Conservation (phyloP, 1,139 yeast species). For the Yamadazyma trypodendri region DNA sequence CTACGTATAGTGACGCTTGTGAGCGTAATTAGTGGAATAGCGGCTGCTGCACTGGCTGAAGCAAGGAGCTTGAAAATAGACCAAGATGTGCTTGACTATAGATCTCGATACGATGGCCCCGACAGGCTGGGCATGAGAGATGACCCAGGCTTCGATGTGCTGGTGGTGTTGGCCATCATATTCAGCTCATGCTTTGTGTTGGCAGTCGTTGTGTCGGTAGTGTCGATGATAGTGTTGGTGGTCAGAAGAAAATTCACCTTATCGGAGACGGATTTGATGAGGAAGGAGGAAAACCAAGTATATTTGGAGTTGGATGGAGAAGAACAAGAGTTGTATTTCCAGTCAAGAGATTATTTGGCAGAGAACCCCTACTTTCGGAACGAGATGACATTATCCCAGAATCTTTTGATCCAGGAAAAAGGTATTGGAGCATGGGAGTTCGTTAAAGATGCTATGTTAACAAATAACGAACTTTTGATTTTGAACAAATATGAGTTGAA, state of each 20-base stretch:
- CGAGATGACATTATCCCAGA: slow-evolving; percentile 47
- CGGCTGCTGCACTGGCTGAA: not conserved
- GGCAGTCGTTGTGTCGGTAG: slow-evolving; percentile 12
- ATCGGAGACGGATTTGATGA: slow-evolving; percentile 54
- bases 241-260: slow-evolving; percentile 14
- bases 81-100: not conserved
- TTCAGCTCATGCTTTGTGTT: slow-evolving; percentile 14
- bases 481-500: slow-evolving; percentile 74
- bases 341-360: slow-evolving; percentile 58
- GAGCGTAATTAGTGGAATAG: not conserved
- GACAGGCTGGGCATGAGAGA: not conserved
- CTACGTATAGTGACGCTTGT: too few species aligned
- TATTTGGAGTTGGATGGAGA: slow-evolving; percentile 63
- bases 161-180: slow-evolving; percentile 6
- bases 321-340: slow-evolving; percentile 78
- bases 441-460: slow-evolving; percentile 63
- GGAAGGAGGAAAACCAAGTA: slow-evolving; percentile 62
- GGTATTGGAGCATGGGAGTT: slow-evolving; percentile 95
- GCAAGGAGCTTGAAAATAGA: not conserved
- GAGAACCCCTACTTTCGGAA: slow-evolving; percentile 55
- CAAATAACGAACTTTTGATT: slow-evolving; percentile 59
- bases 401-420: slow-evolving; percentile 76
- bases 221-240: slow-evolving; percentile 12
- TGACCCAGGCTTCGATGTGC: slow-evolving; percentile 1
- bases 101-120: not conserved